These are phyloP conservation scores for Kodamaea fungicola DNA, from an alignment of 1,139 yeast genomes.

Conservation along the genomic window DNA sequence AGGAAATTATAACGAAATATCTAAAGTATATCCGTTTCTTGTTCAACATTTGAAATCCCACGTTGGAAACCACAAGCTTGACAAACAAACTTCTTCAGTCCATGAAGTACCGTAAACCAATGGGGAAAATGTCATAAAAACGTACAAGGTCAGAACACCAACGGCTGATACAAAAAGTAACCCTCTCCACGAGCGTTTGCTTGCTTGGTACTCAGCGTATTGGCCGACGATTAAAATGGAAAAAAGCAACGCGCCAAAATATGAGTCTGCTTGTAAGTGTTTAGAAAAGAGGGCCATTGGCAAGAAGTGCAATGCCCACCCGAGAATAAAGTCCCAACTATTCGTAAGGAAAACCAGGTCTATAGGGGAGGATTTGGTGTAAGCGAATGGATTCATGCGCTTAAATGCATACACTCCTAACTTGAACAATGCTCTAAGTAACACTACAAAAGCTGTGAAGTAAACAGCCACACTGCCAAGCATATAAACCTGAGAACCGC, in stretches of 20 bases:
- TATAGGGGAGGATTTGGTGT: slow-evolving; percentile 14
- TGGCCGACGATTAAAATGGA: slow-evolving; percentile 30
- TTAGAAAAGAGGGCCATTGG: slow-evolving; percentile 34
- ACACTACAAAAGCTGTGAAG: slow-evolving; percentile 21
- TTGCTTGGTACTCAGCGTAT: slow-evolving; percentile 28
- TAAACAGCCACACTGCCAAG: slow-evolving; percentile 38
- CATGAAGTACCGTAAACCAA: slow-evolving; percentile 35
- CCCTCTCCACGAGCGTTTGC: slow-evolving; percentile 12
- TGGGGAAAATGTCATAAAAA: slow-evolving; percentile 23
- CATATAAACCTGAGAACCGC: slow-evolving; percentile 29
- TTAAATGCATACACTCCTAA: slow-evolving; percentile 19
- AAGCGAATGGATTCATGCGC: slow-evolving; percentile 32
- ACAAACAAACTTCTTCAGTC: slow-evolving; percentile 25
- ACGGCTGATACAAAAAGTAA: slow-evolving; percentile 11
- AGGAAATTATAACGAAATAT: too few species aligned
- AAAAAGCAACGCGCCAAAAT: slow-evolving; percentile 24
- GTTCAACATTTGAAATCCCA: slow-evolving; percentile 44
- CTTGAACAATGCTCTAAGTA: slow-evolving; percentile 19
- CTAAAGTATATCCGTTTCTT: too few species aligned
- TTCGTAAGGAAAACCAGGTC: slow-evolving; percentile 18
- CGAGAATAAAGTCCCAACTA: slow-evolving; percentile 26
- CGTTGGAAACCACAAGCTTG: slow-evolving; percentile 26
- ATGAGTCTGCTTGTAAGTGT: slow-evolving; percentile 21
- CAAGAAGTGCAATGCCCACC: slow-evolving; percentile 34
- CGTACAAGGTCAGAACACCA: slow-evolving; percentile 13